These are phyloP conservation scores for Boletus rufocinnamomeus DNA, from an alignment of 768 basidiomycete species.

Conservation along the genomic window DNA sequence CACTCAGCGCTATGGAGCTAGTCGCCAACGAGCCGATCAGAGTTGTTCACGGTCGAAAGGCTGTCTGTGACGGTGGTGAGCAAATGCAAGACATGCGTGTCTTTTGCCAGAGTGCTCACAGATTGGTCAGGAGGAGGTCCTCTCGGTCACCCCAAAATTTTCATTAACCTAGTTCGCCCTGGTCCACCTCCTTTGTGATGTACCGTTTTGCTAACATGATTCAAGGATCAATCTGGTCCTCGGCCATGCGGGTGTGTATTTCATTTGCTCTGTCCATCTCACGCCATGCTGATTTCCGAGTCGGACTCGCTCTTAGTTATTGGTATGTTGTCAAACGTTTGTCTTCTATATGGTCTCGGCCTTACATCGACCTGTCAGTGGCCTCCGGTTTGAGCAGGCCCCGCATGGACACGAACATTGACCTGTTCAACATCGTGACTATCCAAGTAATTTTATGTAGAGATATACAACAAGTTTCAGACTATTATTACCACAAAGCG, in stretches of 20 bases:
- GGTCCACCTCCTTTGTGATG: background rate
- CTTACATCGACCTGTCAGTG: conserved; percentile 48
- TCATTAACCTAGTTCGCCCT: conserved; percentile 83
- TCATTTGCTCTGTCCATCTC: conserved; percentile 6
- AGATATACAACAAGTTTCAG: conserved; percentile 13
- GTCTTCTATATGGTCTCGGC: background rate
- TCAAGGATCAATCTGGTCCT: conserved; percentile 84
- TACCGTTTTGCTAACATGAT: conserved; percentile 9
- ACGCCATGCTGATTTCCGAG: conserved; percentile 2
- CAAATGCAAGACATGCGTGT: conserved; percentile 13
- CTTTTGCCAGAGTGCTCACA: conserved; percentile 16
- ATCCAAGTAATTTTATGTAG: conserved; percentile 10
- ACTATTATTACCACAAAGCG: conserved; percentile 10
- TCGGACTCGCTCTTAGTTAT: conserved; percentile 39
- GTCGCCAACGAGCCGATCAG: conserved; percentile 84
- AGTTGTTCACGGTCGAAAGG: conserved; percentile 78
- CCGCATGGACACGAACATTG: conserved; percentile 59
- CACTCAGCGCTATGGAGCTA: conserved; percentile 89
- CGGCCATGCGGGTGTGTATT: conserved; percentile 83
- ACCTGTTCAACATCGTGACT: background rate
- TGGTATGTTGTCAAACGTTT: conserved; percentile 41
- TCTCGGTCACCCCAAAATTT: conserved; percentile 95
- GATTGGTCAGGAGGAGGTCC: conserved; percentile 77
- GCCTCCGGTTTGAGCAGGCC: conserved; percentile 86
- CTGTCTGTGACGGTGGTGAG: conserved; percentile 95